Percentiles rank a stretch among this genome's conserved stretches.
Evolutionary conservation across 2,329 filamentous ascomycete genomes (phyloP).

Genomic region (Pseudogymnoascus pannorum): DNA sequence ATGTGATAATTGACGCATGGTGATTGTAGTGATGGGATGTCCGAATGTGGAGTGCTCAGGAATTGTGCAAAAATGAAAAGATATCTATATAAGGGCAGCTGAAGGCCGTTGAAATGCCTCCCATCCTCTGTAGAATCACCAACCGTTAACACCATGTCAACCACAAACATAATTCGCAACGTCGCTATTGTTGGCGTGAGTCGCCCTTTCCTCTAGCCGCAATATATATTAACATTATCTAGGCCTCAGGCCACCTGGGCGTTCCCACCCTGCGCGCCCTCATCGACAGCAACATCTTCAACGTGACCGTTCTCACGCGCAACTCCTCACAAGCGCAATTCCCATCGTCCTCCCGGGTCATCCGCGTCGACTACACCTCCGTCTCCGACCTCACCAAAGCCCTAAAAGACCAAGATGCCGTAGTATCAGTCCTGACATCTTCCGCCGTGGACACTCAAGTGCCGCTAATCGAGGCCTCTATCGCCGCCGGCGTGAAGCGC

Average conservation of each 20-base stretch:
- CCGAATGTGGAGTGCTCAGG: background rate
- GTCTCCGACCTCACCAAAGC: constrained; percentile 37
- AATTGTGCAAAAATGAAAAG: background rate
- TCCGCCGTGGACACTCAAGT: constrained; percentile 36
- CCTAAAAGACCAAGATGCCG: constrained; percentile 50
- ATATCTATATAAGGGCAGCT: background rate
- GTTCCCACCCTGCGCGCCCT: constrained; percentile 19
- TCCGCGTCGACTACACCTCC: constrained; percentile 39
- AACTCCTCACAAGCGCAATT: constrained; percentile 28
- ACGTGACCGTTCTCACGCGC: constrained; percentile 43
- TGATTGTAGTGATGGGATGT: background rate
- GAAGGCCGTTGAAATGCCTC: background rate
- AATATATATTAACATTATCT: background rate
- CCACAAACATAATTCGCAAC: background rate
- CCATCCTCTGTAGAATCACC: background rate
- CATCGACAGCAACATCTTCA: constrained; percentile 29
- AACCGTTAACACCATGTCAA: background rate
- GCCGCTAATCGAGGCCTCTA: constrained; percentile 16
- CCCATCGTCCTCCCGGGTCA: constrained; percentile 33
- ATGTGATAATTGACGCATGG: background rate
- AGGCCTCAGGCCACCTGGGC: constrained; percentile 21
- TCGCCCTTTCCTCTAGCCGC: background rate
- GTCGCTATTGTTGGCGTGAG: background rate
- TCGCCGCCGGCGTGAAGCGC: background rate
- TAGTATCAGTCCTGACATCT: constrained; percentile 42